These are phyloP conservation scores for Gnomoniopsis smithogilvyi DNA, from an alignment of 2,329 filamentous ascomycete genomes.

Conservation along the genomic window DNA sequence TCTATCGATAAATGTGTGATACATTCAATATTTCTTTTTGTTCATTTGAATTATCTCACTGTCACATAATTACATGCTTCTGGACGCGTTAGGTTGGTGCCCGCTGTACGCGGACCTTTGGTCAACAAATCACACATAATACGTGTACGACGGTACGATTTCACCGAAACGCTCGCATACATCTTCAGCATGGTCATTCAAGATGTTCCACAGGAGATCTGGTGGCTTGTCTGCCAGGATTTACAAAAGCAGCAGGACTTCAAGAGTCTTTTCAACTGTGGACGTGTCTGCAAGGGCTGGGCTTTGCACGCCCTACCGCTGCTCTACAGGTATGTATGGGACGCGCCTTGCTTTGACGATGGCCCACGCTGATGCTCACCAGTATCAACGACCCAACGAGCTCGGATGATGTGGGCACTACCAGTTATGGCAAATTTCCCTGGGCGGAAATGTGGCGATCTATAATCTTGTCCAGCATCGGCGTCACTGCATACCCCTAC, in stretches of 20 bases:
- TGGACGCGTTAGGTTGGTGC: no score
- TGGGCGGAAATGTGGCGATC: slow-evolving; percentile 67
- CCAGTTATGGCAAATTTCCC: slow-evolving; percentile 37
- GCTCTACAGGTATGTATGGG: slow-evolving; percentile 60
- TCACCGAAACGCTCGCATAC: background rate
- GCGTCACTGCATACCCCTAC: slow-evolving; percentile 64
- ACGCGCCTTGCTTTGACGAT: background rate
- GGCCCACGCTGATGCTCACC: background rate
- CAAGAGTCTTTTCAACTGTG: slow-evolving; percentile 56
- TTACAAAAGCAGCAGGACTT: slow-evolving; percentile 55
- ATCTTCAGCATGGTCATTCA: slow-evolving; percentile 2
- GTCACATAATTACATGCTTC: no score
- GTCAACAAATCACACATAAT: background rate
- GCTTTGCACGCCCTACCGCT: slow-evolving; percentile 57
- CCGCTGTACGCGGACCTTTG: background rate
- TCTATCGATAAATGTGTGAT: no score
- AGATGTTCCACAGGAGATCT: slow-evolving; percentile 53
- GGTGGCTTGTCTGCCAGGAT: slow-evolving; percentile 59
- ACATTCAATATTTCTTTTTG: no score
- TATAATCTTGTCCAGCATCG: slow-evolving; percentile 63
- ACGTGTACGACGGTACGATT: background rate
- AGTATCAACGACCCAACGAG: slow-evolving; percentile 46
- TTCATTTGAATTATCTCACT: no score
- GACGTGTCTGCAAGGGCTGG: slow-evolving; percentile 51
- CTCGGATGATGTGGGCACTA: slow-evolving; percentile 35